A percentile compares a stretch with the other conserved stretches of the same genome.
Conservation (phyloP, 208 protist genomes). For the Leishmania amazonensis region DNA sequence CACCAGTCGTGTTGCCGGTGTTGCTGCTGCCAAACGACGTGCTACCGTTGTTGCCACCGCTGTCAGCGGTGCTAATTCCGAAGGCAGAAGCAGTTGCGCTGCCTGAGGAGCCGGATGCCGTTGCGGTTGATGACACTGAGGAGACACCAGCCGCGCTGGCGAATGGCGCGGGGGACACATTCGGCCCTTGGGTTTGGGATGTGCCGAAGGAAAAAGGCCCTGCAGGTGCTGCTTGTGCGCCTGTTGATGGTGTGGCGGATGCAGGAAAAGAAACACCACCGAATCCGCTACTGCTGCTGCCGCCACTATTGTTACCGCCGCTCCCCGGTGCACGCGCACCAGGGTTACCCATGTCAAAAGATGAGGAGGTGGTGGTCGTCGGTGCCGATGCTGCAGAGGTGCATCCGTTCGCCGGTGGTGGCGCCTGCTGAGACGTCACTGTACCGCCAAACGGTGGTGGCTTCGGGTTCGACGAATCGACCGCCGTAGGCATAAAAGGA, state of each 20-base stretch:
- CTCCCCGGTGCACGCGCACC: not conserved
- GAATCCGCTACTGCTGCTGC: not conserved
- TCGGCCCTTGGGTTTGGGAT: not conserved
- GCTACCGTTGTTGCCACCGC: not conserved
- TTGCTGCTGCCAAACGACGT: not conserved
- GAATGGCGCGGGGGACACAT: not conserved
- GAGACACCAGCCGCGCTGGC: not conserved
- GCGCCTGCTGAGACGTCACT: not conserved
- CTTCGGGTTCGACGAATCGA: not conserved
- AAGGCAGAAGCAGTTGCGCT: not conserved
- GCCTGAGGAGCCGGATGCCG: not conserved
- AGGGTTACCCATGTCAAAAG: not conserved
- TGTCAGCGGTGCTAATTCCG: not conserved
- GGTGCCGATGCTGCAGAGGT: not conserved
- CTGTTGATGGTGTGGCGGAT: not conserved
- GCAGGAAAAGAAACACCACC: not conserved
- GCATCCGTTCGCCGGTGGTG: not conserved
- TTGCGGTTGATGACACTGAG: not conserved
- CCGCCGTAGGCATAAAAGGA: not conserved
- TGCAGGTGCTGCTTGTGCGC: not conserved
- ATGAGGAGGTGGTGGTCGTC: not conserved
- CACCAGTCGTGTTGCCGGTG: not conserved
- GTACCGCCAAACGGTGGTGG: not conserved
- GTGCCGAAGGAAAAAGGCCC: slow-evolving; percentile 2
- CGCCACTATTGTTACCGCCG: not conserved